These are phyloP conservation scores for Apiospora marii DNA, from an alignment of 2,329 filamentous ascomycete genomes.

Conservation along the genomic window DNA sequence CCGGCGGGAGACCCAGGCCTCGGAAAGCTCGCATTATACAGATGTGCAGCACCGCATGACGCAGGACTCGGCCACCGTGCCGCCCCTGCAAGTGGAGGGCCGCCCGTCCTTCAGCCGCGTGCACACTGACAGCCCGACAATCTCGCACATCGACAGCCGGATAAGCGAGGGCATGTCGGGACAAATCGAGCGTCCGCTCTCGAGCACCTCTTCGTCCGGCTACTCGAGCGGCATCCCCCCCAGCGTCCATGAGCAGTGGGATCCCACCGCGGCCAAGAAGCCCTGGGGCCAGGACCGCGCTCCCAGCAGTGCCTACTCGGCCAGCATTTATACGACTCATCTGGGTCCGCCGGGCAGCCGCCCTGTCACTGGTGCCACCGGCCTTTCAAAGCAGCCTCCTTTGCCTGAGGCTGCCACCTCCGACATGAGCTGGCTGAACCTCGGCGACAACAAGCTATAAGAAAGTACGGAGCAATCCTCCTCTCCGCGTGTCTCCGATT, in stretches of 20 bases:
- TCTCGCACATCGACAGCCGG: constrained; percentile 64
- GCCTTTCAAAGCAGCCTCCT: constrained; percentile 58
- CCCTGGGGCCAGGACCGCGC: constrained; percentile 60
- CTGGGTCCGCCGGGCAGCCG: constrained; percentile 44
- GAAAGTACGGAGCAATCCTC: constrained; percentile 21
- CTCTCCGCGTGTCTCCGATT: constrained; percentile 22
- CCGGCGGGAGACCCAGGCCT: constrained; percentile 59
- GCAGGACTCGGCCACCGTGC: constrained; percentile 73
- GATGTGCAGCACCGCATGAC: constrained; percentile 58
- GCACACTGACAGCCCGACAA: constrained; percentile 72
- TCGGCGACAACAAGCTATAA: constrained; percentile 54
- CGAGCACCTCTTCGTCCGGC: constrained; percentile 58
- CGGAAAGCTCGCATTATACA: constrained; percentile 65
- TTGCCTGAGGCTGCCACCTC: constrained; percentile 58
- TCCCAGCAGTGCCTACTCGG: constrained; percentile 60
- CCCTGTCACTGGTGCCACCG: constrained; percentile 44
- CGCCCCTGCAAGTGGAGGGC: constrained; percentile 72
- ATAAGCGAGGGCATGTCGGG: constrained; percentile 66
- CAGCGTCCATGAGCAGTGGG: constrained; percentile 67
- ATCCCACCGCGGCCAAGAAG: constrained; percentile 52
- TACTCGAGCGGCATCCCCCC: constrained; percentile 73
- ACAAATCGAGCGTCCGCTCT: constrained; percentile 65
- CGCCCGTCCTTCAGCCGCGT: constrained; percentile 71
- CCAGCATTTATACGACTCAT: constrained; percentile 52
- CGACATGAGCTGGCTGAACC: constrained; percentile 85